Conservation (phyloP, 2,329 filamentous ascomycete species). For the Fusarium agapanthi region DNA sequence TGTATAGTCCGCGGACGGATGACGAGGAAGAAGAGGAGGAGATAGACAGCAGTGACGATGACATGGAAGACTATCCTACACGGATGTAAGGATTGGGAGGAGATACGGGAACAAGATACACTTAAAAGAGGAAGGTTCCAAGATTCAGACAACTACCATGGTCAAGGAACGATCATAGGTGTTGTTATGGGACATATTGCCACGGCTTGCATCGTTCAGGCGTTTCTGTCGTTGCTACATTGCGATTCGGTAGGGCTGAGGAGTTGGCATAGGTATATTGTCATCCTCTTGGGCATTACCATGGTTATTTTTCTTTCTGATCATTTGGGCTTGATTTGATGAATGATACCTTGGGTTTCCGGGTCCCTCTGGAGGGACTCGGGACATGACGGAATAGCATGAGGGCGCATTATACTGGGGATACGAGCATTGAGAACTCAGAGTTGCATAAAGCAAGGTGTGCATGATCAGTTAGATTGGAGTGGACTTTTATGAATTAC, state of each 20-base stretch:
- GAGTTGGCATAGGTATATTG: slow-evolving; percentile 40
- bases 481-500: slow-evolving; percentile 42
- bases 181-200: slow-evolving; percentile 24
- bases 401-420: slow-evolving; percentile 18
- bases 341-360: slow-evolving; percentile 38
- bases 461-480: slow-evolving; percentile 39
- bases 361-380: slow-evolving; percentile 37
- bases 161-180: not conserved
- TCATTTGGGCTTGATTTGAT: slow-evolving; percentile 33
- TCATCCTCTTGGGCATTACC: slow-evolving; percentile 31
- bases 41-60: slow-evolving; percentile 64
- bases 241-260: slow-evolving; percentile 38
- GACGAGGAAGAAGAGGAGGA: slow-evolving; percentile 50
- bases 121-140: not conserved
- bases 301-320: slow-evolving; percentile 25
- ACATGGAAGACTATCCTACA: slow-evolving; percentile 59
- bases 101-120: not conserved
- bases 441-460: slow-evolving; percentile 15
- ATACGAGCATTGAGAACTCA: slow-evolving; percentile 5
- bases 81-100: slow-evolving; percentile 20
- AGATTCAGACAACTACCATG: not conserved
- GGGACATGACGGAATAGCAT: slow-evolving; percentile 34
- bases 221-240: slow-evolving; percentile 42
- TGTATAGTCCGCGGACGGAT: slow-evolving; percentile 61
- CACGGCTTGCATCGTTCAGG: slow-evolving; percentile 41